Conservation (phyloP, 2,329 filamentous ascomycete genomes). For the Amauroascus verrucosus region DNA sequence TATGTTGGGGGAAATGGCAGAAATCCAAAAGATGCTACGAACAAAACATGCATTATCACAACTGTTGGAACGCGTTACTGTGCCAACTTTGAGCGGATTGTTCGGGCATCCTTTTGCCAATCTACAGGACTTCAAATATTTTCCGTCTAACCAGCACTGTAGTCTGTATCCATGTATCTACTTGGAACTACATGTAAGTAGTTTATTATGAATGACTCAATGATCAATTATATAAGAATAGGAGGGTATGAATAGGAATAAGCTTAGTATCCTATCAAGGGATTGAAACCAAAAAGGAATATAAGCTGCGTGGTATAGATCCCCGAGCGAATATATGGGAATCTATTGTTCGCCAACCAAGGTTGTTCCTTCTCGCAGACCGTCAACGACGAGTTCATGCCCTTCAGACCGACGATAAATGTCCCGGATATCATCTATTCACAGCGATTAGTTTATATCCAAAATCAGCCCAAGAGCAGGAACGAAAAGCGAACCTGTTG, state of each 20-base stretch:
- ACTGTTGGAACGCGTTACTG: no score
- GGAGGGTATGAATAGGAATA: neutral
- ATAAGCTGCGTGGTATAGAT: neutral
- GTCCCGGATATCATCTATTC: conserved; percentile 76
- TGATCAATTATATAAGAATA: neutral
- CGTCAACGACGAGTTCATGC: conserved; percentile 75
- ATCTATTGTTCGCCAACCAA: conserved; percentile 57
- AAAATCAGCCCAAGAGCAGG: neutral
- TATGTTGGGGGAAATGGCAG: no score
- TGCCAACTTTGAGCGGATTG: no score
- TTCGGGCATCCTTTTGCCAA: no score
- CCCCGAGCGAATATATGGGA: neutral
- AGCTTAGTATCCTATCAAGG: neutral
- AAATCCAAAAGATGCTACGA: no score
- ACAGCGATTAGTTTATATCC: neutral
- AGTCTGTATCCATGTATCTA: neutral
- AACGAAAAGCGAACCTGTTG: conserved; percentile 43
- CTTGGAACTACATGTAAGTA: neutral
- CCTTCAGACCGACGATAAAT: conserved; percentile 77
- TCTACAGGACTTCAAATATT: no score
- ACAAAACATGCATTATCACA: no score
- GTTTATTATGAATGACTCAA: neutral
- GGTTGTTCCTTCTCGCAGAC: conserved; percentile 65
- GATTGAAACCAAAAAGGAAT: neutral
- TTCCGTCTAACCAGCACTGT: neutral